Evolutionary conservation across 768 basidiomycete species (phyloP).

Genomic region (Phylloporus scabripes): DNA sequence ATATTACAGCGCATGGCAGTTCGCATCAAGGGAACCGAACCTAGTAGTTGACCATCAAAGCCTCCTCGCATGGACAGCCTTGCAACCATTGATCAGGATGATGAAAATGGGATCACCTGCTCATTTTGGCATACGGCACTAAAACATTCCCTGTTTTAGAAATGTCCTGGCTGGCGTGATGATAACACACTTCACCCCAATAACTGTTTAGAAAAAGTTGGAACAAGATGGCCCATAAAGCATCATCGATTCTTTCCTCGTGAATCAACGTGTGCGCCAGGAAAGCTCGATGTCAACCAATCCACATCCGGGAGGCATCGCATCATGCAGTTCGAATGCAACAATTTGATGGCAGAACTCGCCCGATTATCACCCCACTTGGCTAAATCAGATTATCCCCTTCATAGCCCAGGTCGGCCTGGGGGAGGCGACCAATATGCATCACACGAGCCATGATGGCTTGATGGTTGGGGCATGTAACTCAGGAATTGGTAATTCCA

Average conservation of each 20-base stretch:
- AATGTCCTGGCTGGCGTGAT: not conserved
- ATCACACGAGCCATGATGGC: too few relatives aligned
- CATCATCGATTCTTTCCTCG: not conserved
- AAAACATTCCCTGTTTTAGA: not conserved
- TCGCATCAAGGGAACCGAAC: conserved; percentile 15
- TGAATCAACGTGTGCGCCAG: not conserved
- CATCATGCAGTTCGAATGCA: too few relatives aligned
- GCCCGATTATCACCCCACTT: too few relatives aligned
- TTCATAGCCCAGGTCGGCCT: too few relatives aligned
- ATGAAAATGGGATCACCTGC: not conserved
- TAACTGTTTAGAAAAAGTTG: too few relatives aligned
- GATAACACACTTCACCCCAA: too few relatives aligned
- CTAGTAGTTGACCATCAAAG: conserved; percentile 13
- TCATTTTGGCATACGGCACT: not conserved
- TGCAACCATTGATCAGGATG: not conserved
- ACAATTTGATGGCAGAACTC: too few relatives aligned
- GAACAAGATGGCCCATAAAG: too few relatives aligned
- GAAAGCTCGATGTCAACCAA: too few relatives aligned
- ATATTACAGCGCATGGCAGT: conserved; percentile 4
- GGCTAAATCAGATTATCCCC: too few relatives aligned
- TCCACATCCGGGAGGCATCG: too few relatives aligned
- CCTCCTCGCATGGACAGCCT: conserved; percentile 12
- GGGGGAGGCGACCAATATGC: too few relatives aligned
- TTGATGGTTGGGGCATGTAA: not conserved
- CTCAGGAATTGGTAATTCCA: not conserved